A percentile compares a stretch with the other conserved stretches of the same genome.
phyloP scores from a whole-genome alignment of 805 yeast species.

The Pichia membranifaciens region DNA sequence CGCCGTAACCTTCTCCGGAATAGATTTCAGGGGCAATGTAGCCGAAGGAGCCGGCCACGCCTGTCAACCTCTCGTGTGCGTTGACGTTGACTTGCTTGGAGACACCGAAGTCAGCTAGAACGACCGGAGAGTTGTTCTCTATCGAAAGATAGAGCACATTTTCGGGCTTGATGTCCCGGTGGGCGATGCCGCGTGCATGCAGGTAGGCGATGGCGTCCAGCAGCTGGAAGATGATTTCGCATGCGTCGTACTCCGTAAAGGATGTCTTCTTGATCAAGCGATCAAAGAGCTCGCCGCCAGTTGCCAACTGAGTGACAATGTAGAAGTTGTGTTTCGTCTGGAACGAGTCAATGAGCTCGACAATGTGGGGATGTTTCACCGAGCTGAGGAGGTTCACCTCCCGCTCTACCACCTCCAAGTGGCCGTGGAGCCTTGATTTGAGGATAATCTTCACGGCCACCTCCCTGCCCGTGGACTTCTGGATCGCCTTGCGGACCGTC shows the following conservation, averaged over 20 bases:
- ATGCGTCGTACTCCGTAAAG: conserved; percentile 87
- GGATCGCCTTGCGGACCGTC: conserved; percentile 71
- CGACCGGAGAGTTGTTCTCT: conserved; percentile 63
- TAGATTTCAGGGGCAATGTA: conserved; percentile 97
- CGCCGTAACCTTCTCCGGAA: conserved; percentile 42
- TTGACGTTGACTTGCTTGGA: conserved; percentile 56
- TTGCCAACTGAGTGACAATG: conserved; percentile 89
- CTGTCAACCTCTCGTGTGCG: conserved; percentile 24
- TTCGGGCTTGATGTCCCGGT: conserved; percentile 92
- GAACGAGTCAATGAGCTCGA: conserved; percentile 88
- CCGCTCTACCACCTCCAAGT: conserved; percentile 59
- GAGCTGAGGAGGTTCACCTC: conserved; percentile 67
- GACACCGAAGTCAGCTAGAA: conserved; percentile 93
- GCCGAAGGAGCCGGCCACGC: conserved; percentile 73
- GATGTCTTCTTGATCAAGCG: conserved; percentile 74
- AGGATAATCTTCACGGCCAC: conserved; percentile 88
- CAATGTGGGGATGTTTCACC: conserved; percentile 78
- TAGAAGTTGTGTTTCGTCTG: conserved; percentile 89
- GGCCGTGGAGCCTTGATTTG: conserved; percentile 75
- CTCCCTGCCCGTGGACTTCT: conserved; percentile 45
- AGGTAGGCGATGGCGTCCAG: conserved; percentile 73
- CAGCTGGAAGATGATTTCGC: conserved; percentile 64
- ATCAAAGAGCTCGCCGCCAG: conserved; percentile 94
- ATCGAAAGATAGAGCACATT: conserved; percentile 69
- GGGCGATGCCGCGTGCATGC: conserved; percentile 75